phyloP scores from a whole-genome alignment of 805 yeast genomes.

The Brettanomyces naardenensis region DNA sequence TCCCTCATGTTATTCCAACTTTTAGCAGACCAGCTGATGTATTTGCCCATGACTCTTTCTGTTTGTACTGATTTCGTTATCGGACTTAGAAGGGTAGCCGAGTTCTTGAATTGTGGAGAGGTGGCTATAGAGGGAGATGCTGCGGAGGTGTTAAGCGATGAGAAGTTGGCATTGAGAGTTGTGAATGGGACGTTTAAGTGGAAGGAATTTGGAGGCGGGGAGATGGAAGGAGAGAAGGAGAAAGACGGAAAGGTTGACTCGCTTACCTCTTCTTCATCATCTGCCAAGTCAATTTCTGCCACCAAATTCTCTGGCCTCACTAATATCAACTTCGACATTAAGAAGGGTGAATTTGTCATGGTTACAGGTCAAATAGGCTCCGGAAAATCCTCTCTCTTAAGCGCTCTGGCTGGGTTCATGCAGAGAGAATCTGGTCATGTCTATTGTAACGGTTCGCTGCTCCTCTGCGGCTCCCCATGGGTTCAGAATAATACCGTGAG shows the following conservation, averaged over 20 bases:
- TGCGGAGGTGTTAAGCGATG: conserved; percentile 14
- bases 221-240: conserved; percentile 10
- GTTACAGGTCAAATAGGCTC: conserved; percentile 62
- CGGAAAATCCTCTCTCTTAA: conserved; percentile 69
- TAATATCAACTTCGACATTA: conserved; percentile 44
- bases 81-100: conserved; percentile 52
- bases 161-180: conserved; percentile 39
- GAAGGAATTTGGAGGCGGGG: conserved; percentile 36
- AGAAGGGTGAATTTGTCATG: conserved; percentile 63
- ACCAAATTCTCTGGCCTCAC: conserved; percentile 35
- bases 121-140: conserved; percentile 29
- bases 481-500: conserved; percentile 72
- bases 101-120: conserved; percentile 33
- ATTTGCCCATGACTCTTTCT: conserved; percentile 63
- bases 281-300: too few relatives aligned
- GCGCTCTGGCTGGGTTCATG: conserved; percentile 71
- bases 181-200: conserved; percentile 58
- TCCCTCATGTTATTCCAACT: conserved; percentile 60
- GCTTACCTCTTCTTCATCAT: neutral
- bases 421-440: conserved; percentile 43
- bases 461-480: conserved; percentile 68
- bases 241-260: neutral
- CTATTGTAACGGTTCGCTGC: conserved; percentile 41
- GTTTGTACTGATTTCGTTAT: conserved; percentile 57
- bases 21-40: conserved; percentile 52